phyloP scores from a whole-genome alignment of 345 rosid species.

The Eucalyptus camaldulensis region DNA sequence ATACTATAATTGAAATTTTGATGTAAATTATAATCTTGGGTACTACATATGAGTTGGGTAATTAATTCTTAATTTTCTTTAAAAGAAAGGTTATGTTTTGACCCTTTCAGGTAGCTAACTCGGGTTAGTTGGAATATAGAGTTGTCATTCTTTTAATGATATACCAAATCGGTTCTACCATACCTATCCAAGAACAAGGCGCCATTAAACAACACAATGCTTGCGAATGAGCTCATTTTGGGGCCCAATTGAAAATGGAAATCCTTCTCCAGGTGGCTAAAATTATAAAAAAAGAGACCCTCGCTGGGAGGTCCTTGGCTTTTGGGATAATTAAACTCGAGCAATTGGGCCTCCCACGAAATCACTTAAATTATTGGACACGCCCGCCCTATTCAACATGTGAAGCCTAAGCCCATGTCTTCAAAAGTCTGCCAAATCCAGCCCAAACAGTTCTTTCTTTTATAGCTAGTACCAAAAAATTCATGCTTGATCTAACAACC shows the following conservation, averaged over 20 bases:
- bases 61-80: background rate
- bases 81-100: background rate
- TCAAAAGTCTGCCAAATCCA: background rate
- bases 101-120: background rate
- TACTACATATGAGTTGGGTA: accelerated
- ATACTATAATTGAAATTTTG: background rate
- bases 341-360: background rate
- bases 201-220: background rate
- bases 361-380: background rate
- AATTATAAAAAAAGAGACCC: background rate
- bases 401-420: background rate
- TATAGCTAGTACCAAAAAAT: background rate
- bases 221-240: background rate
- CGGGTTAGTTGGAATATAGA: background rate
- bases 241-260: background rate
- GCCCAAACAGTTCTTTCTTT: background rate
- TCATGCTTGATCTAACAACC: background rate
- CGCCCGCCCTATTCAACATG: background rate
- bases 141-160: background rate
- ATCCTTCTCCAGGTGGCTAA: background rate
- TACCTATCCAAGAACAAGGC: background rate
- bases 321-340: background rate
- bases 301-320: background rate
- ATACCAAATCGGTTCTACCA: background rate
- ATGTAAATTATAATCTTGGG: background rate